These are phyloP conservation scores for Tolypocladium inflatum DNA, from an alignment of 2,329 filamentous ascomycete species.

Conservation along the genomic window DNA sequence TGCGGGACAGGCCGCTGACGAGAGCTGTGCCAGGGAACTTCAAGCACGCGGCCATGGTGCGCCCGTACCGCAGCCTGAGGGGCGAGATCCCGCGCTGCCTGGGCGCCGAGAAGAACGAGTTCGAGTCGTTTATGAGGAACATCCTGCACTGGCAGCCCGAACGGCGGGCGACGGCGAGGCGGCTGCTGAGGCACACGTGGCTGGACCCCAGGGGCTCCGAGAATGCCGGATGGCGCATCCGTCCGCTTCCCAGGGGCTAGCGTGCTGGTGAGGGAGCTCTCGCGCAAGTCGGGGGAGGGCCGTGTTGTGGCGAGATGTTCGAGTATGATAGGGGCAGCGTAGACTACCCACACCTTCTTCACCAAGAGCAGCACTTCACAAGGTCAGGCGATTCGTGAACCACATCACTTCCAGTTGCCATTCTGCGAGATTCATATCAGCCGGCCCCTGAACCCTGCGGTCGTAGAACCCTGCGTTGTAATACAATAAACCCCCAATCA, in stretches of 20 bases:
- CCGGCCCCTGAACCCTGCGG: neutral
- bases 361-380: no score
- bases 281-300: no score
- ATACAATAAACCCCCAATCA: neutral
- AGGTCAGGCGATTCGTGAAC: no score
- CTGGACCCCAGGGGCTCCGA: neutral
- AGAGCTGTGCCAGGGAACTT: no score
- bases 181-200: neutral
- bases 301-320: no score
- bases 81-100: neutral
- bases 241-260: neutral
- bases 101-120: neutral
- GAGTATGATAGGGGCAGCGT: no score
- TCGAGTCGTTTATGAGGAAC: neutral
- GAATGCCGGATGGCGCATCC: neutral
- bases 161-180: neutral
- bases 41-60: neutral
- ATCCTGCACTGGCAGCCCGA: neutral
- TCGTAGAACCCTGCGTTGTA: neutral
- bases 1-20: no score
- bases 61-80: neutral
- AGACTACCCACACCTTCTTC: no score
- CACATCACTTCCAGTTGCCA: neutral
- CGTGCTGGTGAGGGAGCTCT: no score
- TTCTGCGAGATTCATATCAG: neutral